Base-by-base conservation (phyloP, 257 asterid species). In the Solanum commersonii region DNA sequence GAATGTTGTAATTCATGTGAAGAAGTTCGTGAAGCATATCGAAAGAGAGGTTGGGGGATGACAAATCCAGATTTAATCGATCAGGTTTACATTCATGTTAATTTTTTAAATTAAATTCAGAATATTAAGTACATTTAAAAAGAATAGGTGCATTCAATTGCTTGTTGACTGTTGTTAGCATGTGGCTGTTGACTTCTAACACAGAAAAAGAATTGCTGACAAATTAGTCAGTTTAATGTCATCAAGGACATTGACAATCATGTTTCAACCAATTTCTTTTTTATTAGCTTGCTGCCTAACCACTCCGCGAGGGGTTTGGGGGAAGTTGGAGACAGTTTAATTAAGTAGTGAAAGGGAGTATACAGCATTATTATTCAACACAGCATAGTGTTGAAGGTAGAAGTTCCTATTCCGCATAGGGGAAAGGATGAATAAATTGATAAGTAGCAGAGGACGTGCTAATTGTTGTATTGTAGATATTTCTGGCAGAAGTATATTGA, bases 11-110 rank as follows among this genome's bases (percentile, higher is more conserved):
- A 97, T 92, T 88, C 99, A 90, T 97, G 99, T 86, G 99, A 96
- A 90, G 99, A 97, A 93, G 99, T 97, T 87, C 99, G 98, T 83
- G 99, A 96, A 91, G 99, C 98, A 85, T 97, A 97, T 89, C 96
- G 94, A 84, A 94, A 93, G 92, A 94, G 83, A 91, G 99, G 99
- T 88, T 97, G 99, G 99, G 99, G 97, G 38, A 31, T 97, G 90
- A 90, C 98, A 87, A 93, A 96, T 87, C 56, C 91, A 49, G 99
- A 96, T 87, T 84, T 95, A 90, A 95, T 97, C 52, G 98, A 97
- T 91, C 99, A 96, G 99, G 99, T 97, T 88, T 87, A 82, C 65
- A 56, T 10, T 82, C 86, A 82, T 82, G 86, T 31, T 82, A 68
- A 82, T 14, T 42, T 25, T 79, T 79, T 60, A 2, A 79, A 23